Conservation (phyloP, 2,329 filamentous ascomycete species). For the Nemania diffusa region DNA sequence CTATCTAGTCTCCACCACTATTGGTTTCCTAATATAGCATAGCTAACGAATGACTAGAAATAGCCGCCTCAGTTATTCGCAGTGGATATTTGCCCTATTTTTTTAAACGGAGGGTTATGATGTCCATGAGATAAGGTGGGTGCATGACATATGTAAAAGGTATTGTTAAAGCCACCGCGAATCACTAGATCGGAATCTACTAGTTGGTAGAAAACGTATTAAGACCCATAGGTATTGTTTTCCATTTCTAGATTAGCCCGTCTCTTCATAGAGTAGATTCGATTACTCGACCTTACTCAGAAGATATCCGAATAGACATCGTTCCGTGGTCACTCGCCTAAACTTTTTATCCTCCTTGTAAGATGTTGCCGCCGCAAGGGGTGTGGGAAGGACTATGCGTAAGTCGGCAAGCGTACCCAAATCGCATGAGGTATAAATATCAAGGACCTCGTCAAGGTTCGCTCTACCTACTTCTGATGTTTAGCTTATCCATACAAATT, state of each 20-base stretch:
- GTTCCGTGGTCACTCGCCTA: too few relatives aligned
- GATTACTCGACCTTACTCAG: not conserved
- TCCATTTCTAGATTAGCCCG: not conserved
- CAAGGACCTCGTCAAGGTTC: not conserved
- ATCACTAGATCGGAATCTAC: too few relatives aligned
- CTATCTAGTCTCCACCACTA: not conserved
- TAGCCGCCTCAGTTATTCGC: too few relatives aligned
- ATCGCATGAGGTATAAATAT: not conserved
- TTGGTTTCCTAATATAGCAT: constrained; percentile 4
- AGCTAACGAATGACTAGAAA: not conserved
- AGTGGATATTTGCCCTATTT: too few relatives aligned
- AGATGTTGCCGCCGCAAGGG: too few relatives aligned
- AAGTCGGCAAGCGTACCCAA: too few relatives aligned
- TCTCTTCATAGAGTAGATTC: not conserved
- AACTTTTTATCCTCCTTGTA: too few relatives aligned
- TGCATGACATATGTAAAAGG: not conserved
- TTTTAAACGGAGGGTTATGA: too few relatives aligned
- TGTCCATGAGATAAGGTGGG: too few relatives aligned
- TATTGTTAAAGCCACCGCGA: not conserved
- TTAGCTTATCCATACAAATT: not conserved
- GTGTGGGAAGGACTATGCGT: too few relatives aligned
- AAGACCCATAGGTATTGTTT: constrained; percentile 2
- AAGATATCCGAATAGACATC: too few relatives aligned
- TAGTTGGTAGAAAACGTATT: not conserved
- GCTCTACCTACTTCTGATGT: not conserved